A percentile compares a stretch with the other conserved stretches of the same genome.
Evolutionary conservation across 1,139 yeast species (phyloP).

Genomic region (Saccharomyces hybrid): DNA sequence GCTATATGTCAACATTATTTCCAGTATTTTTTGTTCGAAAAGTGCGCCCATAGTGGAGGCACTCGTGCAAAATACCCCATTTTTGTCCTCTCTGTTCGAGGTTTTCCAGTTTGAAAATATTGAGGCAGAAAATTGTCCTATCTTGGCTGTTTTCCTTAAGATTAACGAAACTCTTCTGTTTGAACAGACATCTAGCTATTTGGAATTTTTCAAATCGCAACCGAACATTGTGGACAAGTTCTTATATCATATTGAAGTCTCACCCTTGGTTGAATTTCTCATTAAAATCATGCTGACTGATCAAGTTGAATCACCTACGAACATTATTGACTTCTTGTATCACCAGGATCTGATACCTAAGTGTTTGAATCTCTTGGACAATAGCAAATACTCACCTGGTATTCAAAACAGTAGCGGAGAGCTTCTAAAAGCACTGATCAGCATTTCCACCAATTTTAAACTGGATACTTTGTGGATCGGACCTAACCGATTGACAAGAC

Average conservation of each 20-base stretch:
- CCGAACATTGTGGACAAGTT: slow-evolving; percentile 45
- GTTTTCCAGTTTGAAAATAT: not conserved
- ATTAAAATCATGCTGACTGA: slow-evolving; percentile 56
- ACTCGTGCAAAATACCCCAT: not conserved
- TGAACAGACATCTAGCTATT: slow-evolving; percentile 54
- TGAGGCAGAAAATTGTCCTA: slow-evolving; percentile 41
- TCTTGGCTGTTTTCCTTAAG: slow-evolving; percentile 70
- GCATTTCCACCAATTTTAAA: slow-evolving; percentile 77
- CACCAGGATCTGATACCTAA: slow-evolving; percentile 46
- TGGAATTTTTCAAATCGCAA: slow-evolving; percentile 48
- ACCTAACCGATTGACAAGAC: slow-evolving; percentile 89
- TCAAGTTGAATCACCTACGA: slow-evolving; percentile 55
- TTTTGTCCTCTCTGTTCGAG: not conserved
- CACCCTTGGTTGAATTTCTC: slow-evolving; percentile 67
- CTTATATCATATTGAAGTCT: slow-evolving; percentile 46
- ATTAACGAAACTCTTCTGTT: slow-evolving; percentile 87
- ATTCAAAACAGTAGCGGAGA: slow-evolving; percentile 94
- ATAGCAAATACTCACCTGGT: slow-evolving; percentile 43
- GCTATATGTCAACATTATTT: not conserved
- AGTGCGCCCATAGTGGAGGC: not conserved
- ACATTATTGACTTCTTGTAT: slow-evolving; percentile 47
- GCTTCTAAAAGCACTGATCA: slow-evolving; percentile 82
- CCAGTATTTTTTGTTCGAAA: not conserved
- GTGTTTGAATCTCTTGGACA: slow-evolving; percentile 44
- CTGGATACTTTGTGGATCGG: slow-evolving; percentile 80